Conservation (phyloP, 2,329 filamentous ascomycete species). For the Monosporascus sp. region DNA sequence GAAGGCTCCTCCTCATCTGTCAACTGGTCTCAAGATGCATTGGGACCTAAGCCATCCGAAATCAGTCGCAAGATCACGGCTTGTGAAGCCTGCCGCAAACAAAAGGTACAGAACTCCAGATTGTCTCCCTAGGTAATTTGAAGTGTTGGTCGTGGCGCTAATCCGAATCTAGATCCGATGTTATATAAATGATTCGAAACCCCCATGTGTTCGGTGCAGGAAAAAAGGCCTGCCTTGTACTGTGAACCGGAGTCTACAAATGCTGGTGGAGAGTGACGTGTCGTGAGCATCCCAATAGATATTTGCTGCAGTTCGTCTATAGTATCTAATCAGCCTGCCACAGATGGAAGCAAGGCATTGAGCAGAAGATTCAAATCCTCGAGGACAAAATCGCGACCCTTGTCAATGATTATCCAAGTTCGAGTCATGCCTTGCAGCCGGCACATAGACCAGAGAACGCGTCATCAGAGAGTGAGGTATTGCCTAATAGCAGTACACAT, state of each 20-base stretch:
- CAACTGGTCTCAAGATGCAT: too few species aligned
- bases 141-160: not conserved
- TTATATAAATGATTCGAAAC: conserved; percentile 2
- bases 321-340: not conserved
- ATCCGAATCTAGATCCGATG: conserved; percentile 3
- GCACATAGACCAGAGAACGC: not conserved
- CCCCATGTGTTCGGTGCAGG: conserved; percentile 4
- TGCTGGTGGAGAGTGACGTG: conserved; percentile 4
- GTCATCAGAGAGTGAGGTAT: not conserved
- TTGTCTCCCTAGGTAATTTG: not conserved
- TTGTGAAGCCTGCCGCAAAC: conserved; percentile 6
- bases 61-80: conserved; percentile 1
- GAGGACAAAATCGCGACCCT: conserved; percentile 1
- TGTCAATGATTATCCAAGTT: not conserved
- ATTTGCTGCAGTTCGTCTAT: not conserved
- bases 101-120: conserved; percentile 1
- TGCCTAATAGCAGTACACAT: not conserved
- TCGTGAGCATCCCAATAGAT: not conserved
- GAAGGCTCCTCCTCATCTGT: too few species aligned
- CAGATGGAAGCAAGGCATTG: conserved; percentile 6
- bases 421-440: not conserved
- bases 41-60: not conserved
- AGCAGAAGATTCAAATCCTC: conserved; percentile 1
- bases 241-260: conserved; percentile 6
- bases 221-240: conserved; percentile 4